Percentiles rank a stretch among this genome's conserved stretches.
phyloP scores from a whole-genome alignment of 495 filamentous ascomycete genomes.

The Lichina pygmaea region DNA sequence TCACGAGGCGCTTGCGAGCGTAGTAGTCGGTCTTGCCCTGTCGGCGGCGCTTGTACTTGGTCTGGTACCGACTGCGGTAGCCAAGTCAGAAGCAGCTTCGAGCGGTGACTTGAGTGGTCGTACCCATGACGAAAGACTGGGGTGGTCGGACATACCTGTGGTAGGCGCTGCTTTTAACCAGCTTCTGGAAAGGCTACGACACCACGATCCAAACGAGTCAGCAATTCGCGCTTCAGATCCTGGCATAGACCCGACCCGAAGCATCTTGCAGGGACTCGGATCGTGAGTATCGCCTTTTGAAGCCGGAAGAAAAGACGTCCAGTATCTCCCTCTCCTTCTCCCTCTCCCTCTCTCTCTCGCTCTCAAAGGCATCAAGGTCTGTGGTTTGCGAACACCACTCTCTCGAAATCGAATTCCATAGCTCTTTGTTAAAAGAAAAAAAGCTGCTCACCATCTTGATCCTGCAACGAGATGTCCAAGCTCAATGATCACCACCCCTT shows the following conservation, averaged over 20 bases:
- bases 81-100: neutral
- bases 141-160: constrained; percentile 41
- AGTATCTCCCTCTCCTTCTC: constrained; percentile 15
- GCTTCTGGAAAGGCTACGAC: constrained; percentile 71
- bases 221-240: constrained; percentile 95
- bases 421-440: no score
- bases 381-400: no score
- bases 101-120: neutral
- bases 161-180: constrained; percentile 89
- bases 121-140: neutral
- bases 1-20: constrained; percentile 96
- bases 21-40: constrained; percentile 99
- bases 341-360: neutral
- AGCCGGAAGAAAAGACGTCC: neutral
- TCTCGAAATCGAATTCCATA: no score
- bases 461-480: no score
- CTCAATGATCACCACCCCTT: no score
- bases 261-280: constrained; percentile 44
- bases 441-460: no score
- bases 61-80: constrained; percentile 71
- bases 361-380: neutral
- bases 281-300: neutral
- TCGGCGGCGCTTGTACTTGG: constrained; percentile 96
- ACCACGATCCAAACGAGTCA: constrained; percentile 44
- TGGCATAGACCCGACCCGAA: constrained; percentile 31